These are phyloP conservation scores for Sophora flavescens DNA, from an alignment of 306 rosid species.

Conservation along the genomic window DNA sequence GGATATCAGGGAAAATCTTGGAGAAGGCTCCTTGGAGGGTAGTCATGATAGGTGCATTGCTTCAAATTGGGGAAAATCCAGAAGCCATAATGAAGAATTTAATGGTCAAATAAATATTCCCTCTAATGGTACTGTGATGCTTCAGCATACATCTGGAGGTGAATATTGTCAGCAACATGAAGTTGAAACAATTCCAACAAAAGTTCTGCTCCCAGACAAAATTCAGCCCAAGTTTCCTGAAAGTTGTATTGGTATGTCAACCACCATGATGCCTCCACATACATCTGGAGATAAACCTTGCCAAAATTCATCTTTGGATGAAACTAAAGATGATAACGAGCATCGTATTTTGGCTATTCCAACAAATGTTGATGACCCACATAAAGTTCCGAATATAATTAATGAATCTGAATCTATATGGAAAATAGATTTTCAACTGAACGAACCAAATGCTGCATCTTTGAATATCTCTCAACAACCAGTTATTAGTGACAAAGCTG, in stretches of 20 bases:
- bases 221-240: conserved; percentile 34
- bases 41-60: conserved; percentile 34
- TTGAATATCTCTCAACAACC: conserved; percentile 43
- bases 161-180: conserved; percentile 35
- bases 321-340: conserved; percentile 8
- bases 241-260: conserved; percentile 18
- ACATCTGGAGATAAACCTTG: conserved; percentile 38
- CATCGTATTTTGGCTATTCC: conserved; percentile 46
- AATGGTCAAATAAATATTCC: conserved; percentile 44
- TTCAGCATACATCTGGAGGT: conserved; percentile 25
- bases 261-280: conserved; percentile 23
- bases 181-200: conserved; percentile 40
- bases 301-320: conserved; percentile 33
- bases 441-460: conserved; percentile 38
- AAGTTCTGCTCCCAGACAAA: conserved; percentile 29
- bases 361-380: conserved; percentile 39
- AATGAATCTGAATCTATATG: conserved; percentile 26
- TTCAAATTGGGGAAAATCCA: conserved; percentile 43
- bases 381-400: conserved; percentile 20
- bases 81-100: conserved; percentile 37
- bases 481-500: conserved; percentile 47
- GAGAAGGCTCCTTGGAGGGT: conserved; percentile 47
- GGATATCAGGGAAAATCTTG: conserved; percentile 37
- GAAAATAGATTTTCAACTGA: conserved; percentile 2
- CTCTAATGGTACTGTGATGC: conserved; percentile 28